Percentiles rank a stretch among this genome's conserved stretches.
These are phyloP conservation scores for Cladosporium colombiae DNA, from an alignment of 2,329 filamentous ascomycete genomes.

Conservation along the genomic window DNA sequence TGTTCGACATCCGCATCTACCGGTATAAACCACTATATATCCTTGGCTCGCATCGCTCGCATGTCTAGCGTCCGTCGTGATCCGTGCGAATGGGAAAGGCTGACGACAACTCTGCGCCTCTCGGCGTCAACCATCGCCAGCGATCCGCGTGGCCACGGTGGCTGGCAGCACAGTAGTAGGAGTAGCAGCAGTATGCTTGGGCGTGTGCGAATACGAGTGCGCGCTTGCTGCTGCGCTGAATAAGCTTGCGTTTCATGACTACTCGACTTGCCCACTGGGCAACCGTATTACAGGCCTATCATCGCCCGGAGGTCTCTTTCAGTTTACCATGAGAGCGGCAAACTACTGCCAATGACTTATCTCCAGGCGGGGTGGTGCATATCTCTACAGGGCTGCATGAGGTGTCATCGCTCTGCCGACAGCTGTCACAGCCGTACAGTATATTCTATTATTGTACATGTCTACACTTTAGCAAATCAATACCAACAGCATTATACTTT, in stretches of 20 bases:
- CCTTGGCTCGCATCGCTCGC: conserved; percentile 16
- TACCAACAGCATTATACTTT: neutral
- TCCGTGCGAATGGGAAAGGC: conserved; percentile 9
- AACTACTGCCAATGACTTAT: neutral
- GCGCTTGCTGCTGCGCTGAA: neutral
- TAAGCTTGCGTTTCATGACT: neutral
- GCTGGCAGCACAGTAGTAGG: neutral
- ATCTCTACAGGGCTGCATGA: conserved; percentile 5
- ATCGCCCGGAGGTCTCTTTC: neutral
- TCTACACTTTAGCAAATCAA: neutral
- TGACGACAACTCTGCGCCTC: conserved; percentile 9
- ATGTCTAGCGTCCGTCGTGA: conserved; percentile 1
- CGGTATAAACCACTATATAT: conserved; percentile 5
- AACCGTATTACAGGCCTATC: neutral
- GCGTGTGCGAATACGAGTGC: conserved; percentile 6
- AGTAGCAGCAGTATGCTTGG: neutral
- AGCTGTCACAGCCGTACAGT: neutral
- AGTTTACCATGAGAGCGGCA: neutral
- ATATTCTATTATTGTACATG: neutral
- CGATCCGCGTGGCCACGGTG: neutral
- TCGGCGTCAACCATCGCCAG: conserved; percentile 7
- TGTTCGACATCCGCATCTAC: neutral
- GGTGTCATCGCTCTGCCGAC: neutral
- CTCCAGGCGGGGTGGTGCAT: neutral
- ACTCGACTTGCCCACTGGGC: neutral